phyloP scores from a whole-genome alignment of 257 asterid genomes.

The Buddleja alternifolia region DNA sequence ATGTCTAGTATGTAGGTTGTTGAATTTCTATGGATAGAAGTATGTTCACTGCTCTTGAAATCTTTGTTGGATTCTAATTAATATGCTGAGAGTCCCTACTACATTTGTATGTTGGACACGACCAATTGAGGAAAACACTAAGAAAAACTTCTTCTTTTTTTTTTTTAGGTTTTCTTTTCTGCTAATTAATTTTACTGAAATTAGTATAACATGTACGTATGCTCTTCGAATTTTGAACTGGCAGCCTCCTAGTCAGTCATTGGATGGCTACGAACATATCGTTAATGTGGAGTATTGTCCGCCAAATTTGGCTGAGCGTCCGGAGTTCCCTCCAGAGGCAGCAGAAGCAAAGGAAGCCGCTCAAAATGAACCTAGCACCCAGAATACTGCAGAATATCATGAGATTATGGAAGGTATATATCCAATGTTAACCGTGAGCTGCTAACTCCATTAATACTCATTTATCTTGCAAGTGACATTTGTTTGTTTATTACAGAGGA shows the following conservation, averaged over 20 bases:
- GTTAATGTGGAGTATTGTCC: slow-evolving; percentile 77
- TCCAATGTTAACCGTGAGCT: neutral
- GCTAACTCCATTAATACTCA: neutral
- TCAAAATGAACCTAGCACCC: slow-evolving; percentile 61
- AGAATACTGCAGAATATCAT: slow-evolving; percentile 68
- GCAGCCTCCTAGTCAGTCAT: slow-evolving; percentile 69
- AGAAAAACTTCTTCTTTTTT: no score
- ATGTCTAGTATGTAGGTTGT: no score
- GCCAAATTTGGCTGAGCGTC: slow-evolving; percentile 60
- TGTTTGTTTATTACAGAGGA: slow-evolving; percentile 57
- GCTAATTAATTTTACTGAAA: no score
- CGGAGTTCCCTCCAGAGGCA: slow-evolving; percentile 78
- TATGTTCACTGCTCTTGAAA: no score
- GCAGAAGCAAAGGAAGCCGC: slow-evolving; percentile 90
- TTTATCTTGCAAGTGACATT: slow-evolving; percentile 17
- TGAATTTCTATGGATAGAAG: no score
- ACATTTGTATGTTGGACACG: no score
- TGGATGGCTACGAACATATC: slow-evolving; percentile 89
- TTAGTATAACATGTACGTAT: no score
- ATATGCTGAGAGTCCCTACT: no score
- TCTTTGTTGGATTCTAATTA: no score
- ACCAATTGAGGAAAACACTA: no score
- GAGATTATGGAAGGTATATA: slow-evolving; percentile 82
- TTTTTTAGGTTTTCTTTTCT: no score
- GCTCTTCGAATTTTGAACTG: slow-evolving; percentile 1